These are phyloP conservation scores for Bipolaris gigantea DNA, from an alignment of 2,329 filamentous ascomycete species.

Conservation along the genomic window DNA sequence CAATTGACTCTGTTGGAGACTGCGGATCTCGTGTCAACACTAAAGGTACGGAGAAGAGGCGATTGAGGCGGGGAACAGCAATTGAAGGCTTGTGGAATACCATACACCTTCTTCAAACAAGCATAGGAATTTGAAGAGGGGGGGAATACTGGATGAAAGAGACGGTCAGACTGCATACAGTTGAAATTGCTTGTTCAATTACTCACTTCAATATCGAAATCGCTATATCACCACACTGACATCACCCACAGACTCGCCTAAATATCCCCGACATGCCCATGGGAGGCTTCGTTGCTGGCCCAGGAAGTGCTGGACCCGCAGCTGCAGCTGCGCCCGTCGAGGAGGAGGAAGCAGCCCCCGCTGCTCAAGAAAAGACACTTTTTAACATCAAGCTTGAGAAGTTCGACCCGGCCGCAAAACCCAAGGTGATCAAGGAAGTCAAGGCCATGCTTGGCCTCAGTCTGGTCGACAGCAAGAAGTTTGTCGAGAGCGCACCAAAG, in stretches of 20 bases:
- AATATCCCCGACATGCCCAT: slow-evolving; percentile 98
- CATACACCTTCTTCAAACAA: background rate
- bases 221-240: background rate
- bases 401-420: slow-evolving; percentile 86
- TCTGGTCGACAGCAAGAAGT: slow-evolving; percentile 99
- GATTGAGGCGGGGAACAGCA: background rate
- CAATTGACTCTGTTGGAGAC: slow-evolving; percentile 97
- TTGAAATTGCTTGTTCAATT: background rate
- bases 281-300: slow-evolving; percentile 77
- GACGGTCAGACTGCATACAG: background rate
- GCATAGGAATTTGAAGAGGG: background rate
- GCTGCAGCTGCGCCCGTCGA: slow-evolving; percentile 66
- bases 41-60: slow-evolving; percentile 70
- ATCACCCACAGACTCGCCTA: slow-evolving; percentile 70
- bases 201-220: background rate
- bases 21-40: slow-evolving; percentile 86
- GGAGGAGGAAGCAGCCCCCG: slow-evolving; percentile 86
- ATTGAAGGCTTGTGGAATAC: background rate
- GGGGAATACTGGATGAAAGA: background rate
- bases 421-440: slow-evolving; percentile 99
- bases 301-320: slow-evolving; percentile 57
- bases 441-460: slow-evolving; percentile 93
- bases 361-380: slow-evolving; percentile 89
- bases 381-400: slow-evolving; percentile 94
- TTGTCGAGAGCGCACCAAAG: slow-evolving; percentile 97